Conservation (phyloP, 257 asterid genomes). For the Schizonepeta tenuifolia region DNA sequence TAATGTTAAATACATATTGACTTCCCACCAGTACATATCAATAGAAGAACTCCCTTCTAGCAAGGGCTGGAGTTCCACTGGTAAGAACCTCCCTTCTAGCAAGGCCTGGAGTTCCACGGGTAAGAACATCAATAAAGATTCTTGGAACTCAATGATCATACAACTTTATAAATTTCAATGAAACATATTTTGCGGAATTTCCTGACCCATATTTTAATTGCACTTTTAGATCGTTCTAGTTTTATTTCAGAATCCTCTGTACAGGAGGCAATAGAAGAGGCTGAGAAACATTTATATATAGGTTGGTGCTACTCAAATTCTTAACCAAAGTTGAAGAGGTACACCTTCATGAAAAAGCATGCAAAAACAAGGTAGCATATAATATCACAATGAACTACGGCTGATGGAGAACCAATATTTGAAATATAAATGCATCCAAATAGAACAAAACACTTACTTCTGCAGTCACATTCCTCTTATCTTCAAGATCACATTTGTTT, state of each 20-base stretch:
- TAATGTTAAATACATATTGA: too few species aligned
- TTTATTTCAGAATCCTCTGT: constrained; percentile 1
- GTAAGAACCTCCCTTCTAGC: too few species aligned
- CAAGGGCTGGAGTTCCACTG: too few species aligned
- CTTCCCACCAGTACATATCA: too few species aligned
- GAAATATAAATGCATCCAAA: constrained; percentile 21
- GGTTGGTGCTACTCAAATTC: constrained; percentile 9
- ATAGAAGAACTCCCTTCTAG: too few species aligned
- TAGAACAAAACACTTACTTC: constrained; percentile 58
- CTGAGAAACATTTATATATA: neutral
- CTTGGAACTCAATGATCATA: too few species aligned
- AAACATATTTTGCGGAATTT: neutral
- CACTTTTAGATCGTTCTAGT: neutral
- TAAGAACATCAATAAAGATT: too few species aligned
- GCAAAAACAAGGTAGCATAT: constrained; percentile 20
- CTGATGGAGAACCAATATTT: constrained; percentile 3
- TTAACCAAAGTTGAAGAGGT: neutral
- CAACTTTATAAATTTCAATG: too few species aligned
- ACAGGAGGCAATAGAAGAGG: neutral
- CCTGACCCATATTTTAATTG: neutral
- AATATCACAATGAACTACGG: neutral
- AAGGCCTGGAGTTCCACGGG: too few species aligned
- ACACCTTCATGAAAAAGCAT: neutral
- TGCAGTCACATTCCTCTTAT: constrained; percentile 73
- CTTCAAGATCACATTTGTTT: constrained; percentile 91